Conservation (phyloP, 2,329 filamentous ascomycete species). For the Fusarium concolor region DNA sequence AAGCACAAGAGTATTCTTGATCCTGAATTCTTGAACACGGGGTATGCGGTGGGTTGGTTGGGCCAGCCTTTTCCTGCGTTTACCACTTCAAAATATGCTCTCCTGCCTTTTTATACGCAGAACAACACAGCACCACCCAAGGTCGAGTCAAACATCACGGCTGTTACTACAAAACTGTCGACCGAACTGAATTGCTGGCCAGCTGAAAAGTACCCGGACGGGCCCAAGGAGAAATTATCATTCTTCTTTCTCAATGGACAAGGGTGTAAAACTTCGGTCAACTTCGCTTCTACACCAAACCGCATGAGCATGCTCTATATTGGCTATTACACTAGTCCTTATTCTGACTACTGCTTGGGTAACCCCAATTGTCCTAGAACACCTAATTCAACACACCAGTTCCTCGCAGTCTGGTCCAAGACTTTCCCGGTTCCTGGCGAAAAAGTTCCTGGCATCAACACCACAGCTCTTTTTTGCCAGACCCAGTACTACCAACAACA, state of each 20-base stretch:
- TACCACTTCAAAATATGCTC: conserved; percentile 55
- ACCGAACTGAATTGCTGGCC: conserved; percentile 56
- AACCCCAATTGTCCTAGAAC: conserved; percentile 50
- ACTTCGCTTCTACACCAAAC: neutral
- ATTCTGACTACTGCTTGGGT: no score
- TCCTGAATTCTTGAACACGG: conserved; percentile 55
- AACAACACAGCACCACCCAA: neutral
- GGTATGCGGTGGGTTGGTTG: conserved; percentile 60
- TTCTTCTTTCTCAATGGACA: conserved; percentile 51
- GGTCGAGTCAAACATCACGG: conserved; percentile 44
- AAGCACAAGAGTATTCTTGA: conserved; percentile 48
- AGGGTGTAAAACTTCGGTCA: conserved; percentile 50
- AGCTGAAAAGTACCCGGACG: conserved; percentile 27
- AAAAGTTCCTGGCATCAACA: no score
- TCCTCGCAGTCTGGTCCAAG: conserved; percentile 47
- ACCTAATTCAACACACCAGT: conserved; percentile 51
- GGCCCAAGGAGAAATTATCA: no score
- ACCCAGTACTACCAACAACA: conserved; percentile 59
- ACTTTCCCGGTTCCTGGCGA: no score
- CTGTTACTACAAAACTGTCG: conserved; percentile 47
- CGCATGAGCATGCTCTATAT: conserved; percentile 52
- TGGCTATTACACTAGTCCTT: conserved; percentile 52
- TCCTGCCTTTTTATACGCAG: conserved; percentile 56
- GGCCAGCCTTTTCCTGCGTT: conserved; percentile 58
- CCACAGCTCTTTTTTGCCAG: conserved; percentile 55